Evolutionary conservation across 208 protist species (phyloP).

Genomic region (Crithidia expoeki): DNA sequence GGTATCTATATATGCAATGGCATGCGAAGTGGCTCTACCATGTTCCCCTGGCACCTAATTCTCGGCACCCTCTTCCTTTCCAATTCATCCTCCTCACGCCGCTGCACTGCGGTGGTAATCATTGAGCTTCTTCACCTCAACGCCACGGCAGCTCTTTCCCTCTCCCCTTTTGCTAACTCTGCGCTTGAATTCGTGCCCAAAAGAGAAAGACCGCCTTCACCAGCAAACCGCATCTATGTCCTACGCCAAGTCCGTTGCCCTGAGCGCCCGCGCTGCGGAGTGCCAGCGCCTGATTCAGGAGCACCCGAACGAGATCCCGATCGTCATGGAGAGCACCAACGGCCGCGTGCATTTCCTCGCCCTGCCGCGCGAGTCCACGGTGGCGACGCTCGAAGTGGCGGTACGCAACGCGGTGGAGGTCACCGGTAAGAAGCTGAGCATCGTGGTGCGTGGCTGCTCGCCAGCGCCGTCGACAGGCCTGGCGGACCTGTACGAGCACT

Average conservation of each 20-base stretch:
- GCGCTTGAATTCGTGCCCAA: no score
- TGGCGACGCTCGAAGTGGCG: constrained; percentile 17
- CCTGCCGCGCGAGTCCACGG: constrained; percentile 29
- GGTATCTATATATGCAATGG: no score
- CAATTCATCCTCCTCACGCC: no score
- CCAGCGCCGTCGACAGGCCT: constrained; percentile 17
- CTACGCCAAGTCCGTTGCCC: constrained; percentile 10
- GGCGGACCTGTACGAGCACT: constrained; percentile 32
- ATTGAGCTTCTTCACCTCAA: no score
- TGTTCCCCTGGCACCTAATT: no score
- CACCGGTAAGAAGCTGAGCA: constrained; percentile 6
- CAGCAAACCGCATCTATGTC: no score
- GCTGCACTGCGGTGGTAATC: no score
- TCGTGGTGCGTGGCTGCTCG: constrained; percentile 21
- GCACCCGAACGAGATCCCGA: constrained; percentile 19
- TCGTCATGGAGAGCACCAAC: constrained; percentile 26
- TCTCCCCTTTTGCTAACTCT: no score
- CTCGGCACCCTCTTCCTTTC: no score
- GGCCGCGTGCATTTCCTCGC: constrained; percentile 25
- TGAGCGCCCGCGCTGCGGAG: constrained; percentile 15
- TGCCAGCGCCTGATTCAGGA: constrained; percentile 26
- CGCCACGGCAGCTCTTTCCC: no score
- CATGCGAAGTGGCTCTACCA: no score
- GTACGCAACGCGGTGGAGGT: constrained; percentile 8
- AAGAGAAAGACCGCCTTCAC: no score